Conservation (phyloP, 352 stramenopile species). For the Discostella stelligera region DNA sequence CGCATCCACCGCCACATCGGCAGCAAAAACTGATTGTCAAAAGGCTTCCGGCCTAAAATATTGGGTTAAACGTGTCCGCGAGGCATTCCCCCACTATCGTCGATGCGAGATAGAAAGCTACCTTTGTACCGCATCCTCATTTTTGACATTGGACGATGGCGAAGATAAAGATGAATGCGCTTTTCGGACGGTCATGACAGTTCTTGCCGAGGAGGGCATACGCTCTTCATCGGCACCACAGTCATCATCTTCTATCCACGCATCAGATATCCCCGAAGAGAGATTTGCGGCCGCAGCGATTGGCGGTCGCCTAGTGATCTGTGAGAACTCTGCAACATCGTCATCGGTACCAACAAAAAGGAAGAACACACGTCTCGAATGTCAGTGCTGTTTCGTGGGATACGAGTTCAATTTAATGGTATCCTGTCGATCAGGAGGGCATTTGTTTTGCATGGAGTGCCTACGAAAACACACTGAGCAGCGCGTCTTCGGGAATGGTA, state of each 20-base stretch:
- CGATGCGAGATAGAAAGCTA: conserved; percentile 21
- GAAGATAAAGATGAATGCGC: conserved; percentile 24
- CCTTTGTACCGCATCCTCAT: conserved; percentile 15
- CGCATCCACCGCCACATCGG: no score
- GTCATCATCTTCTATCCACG: neutral
- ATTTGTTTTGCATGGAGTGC: conserved; percentile 79
- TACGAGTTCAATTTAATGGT: conserved; percentile 75
- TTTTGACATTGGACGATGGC: neutral
- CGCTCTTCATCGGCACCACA: neutral
- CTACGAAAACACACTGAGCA: conserved; percentile 64
- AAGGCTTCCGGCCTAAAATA: conserved; percentile 7
- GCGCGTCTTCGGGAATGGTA: conserved; percentile 66
- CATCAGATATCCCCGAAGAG: neutral
- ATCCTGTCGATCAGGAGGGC: conserved; percentile 52
- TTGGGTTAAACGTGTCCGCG: conserved; percentile 25
- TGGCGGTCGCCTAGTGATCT: conserved; percentile 2
- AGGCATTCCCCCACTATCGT: conserved; percentile 35
- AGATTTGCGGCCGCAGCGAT: conserved; percentile 30
- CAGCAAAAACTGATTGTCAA: neutral
- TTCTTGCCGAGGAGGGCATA: conserved; percentile 31
- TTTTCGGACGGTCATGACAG: conserved; percentile 33
- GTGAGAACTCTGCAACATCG: neutral
- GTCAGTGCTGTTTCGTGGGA: conserved; percentile 70
- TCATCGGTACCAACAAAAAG: neutral
- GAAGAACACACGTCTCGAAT: conserved; percentile 57